Base-by-base conservation (phyloP, 2,329 filamentous ascomycete genomes). In the Thielaviopsis populi region DNA sequence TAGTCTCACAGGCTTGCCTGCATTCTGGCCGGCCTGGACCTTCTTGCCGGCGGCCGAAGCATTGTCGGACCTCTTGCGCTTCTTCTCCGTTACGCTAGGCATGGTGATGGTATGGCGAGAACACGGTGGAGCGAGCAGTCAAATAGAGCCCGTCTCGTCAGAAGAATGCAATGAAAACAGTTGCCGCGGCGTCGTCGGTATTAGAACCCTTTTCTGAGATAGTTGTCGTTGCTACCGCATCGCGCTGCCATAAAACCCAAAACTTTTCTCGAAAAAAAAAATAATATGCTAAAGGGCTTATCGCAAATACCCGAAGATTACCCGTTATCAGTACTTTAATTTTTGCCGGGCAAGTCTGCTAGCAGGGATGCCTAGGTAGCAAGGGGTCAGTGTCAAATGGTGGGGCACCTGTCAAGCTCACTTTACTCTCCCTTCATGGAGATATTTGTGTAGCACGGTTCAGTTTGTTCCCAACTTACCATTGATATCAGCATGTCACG, bases 11-110 rank as follows among this genome's bases (percentile, higher is more conserved):
- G 75, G 72, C 64, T 76, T 77, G 1, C 72, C 70, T 1, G 71
- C 69, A 46, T 72, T 70, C 11, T 77, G 76, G 43, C 74, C 74
- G 19, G 74, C 73, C 33, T 53, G 48, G 13, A 59, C 42, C 58
- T 66, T 66, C 30, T 56, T 30, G 24, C 53, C 53, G 5, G 62
- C 40, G 8, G 61, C 40, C 33, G 58, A 60, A 17, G 62, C 40
- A 62, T 63, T 59, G 19, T 66, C 65, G 40, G 50, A 62, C 66
- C 79, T 75, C 73, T 84, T 84, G 65, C 81, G 76, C 72, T 84
- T 84, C 70, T 79, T 79, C 65, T 69, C 72, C 13, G 59, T 59
- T 15, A 50, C 46, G 66, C 71, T 75, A 46, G 70, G 65, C 59
- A 74, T 72, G 40, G 72, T 72, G 76, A 78, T 70, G 41, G 61